These are phyloP conservation scores for Straminergon stramineum DNA, from an alignment of 225 moss, liverwort and hornwort species.

Conservation along the genomic window DNA sequence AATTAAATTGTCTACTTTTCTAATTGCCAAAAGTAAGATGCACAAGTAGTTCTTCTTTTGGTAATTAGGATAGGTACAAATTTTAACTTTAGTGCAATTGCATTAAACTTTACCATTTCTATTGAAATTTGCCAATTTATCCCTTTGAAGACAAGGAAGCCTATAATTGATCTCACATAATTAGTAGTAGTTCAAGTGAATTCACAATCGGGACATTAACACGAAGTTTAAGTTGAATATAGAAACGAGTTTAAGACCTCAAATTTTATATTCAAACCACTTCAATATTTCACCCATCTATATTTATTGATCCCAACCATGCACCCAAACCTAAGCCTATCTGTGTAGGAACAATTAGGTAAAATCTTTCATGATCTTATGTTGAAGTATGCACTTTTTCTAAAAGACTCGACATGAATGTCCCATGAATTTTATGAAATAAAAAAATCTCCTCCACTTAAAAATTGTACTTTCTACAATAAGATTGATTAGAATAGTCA, in stretches of 20 bases:
- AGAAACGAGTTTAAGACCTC: too few species aligned
- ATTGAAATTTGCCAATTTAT: neutral
- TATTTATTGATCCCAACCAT: neutral
- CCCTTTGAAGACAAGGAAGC: neutral
- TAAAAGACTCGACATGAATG: fast-evolving
- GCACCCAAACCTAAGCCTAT: neutral
- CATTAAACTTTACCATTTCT: neutral
- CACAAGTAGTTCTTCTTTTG: neutral
- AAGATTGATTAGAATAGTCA: neutral
- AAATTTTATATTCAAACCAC: neutral
- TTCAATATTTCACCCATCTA: neutral
- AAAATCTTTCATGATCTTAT: neutral
- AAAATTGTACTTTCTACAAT: neutral
- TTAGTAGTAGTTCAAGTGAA: neutral
- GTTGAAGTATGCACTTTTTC: neutral
- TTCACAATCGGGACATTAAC: fast-evolving
- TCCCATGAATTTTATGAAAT: neutral
- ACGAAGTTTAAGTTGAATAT: neutral
- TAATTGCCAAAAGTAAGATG: neutral
- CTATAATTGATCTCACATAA: neutral
- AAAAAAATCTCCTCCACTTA: neutral
- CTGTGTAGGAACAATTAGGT: too few species aligned
- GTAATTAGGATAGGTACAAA: neutral
- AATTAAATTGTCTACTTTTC: neutral
- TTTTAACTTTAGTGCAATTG: neutral